phyloP scores from a whole-genome alignment of 1,284 basidiomycete species.

The Takashimella tepidaria region DNA sequence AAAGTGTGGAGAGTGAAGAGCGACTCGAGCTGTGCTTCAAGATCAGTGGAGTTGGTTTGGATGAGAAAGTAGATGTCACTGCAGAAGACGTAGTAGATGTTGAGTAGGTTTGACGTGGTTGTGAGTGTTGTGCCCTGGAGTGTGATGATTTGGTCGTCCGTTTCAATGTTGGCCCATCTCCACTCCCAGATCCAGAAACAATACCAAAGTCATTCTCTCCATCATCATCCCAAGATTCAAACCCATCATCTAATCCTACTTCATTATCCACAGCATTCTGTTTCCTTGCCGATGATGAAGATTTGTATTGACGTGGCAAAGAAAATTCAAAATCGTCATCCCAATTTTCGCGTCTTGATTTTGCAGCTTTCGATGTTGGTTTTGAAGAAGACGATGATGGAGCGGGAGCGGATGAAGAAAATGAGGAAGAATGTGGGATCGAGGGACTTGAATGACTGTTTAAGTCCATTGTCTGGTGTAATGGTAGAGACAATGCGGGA shows the following conservation, averaged over 20 bases:
- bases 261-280: neutral
- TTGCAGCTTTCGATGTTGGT: neutral
- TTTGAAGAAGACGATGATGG: neutral
- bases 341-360: slow-evolving; percentile 38
- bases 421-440: neutral
- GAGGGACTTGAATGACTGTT: too few species aligned
- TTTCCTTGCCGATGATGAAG: neutral
- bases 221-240: slow-evolving; percentile 16
- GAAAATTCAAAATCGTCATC: slow-evolving; percentile 47
- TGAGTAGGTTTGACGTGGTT: slow-evolving; percentile 7
- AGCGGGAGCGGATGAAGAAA: neutral
- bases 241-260: neutral
- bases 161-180: slow-evolving; percentile 13
- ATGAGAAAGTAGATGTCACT: slow-evolving; percentile 8
- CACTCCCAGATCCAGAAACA: neutral
- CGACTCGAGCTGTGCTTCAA: neutral
- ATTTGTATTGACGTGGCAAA: slow-evolving; percentile 9
- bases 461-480: too few species aligned
- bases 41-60: slow-evolving; percentile 9
- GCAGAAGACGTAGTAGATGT: slow-evolving; percentile 13
- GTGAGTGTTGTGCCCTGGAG: neutral
- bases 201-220: too few species aligned
- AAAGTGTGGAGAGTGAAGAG: slow-evolving; percentile 4
- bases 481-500: too few species aligned
- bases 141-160: slow-evolving; percentile 9